Conservation (phyloP, 2,329 filamentous ascomycete genomes). For the Talaromyces sp. region DNA sequence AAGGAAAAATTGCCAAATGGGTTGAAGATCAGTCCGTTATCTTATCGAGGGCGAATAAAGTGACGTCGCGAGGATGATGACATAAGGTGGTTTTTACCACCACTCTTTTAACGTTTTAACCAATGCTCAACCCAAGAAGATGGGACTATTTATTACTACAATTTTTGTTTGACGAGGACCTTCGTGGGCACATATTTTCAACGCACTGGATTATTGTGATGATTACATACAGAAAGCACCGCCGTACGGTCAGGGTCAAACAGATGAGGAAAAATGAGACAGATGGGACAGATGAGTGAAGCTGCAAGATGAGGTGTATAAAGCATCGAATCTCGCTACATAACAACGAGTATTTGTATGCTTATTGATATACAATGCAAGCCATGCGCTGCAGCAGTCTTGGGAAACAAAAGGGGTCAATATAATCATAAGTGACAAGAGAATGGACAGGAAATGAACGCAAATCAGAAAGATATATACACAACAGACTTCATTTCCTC, state of each 20-base stretch:
- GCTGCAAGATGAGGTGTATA: background rate
- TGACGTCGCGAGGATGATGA: background rate
- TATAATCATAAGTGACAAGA: background rate
- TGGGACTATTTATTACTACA: background rate
- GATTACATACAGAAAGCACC: background rate
- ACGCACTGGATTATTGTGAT: background rate
- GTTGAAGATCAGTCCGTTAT: background rate
- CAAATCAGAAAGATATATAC: background rate
- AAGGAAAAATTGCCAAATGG: background rate
- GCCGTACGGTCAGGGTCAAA: background rate
- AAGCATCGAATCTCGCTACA: background rate
- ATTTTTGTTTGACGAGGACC: background rate
- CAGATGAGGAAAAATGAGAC: background rate
- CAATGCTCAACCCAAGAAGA: too few relatives aligned
- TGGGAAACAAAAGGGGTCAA: background rate
- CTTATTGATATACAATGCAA: background rate
- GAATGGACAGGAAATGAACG: background rate
- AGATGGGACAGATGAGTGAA: background rate
- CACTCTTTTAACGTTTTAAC: background rate
- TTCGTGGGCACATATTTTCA: background rate
- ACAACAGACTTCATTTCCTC: background rate
- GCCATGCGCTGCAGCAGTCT: background rate
- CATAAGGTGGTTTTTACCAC: background rate
- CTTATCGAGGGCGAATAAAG: background rate
- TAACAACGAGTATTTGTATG: background rate